phyloP scores from a whole-genome alignment of 1,284 basidiomycete genomes.

The Malassezia brasiliensis region DNA sequence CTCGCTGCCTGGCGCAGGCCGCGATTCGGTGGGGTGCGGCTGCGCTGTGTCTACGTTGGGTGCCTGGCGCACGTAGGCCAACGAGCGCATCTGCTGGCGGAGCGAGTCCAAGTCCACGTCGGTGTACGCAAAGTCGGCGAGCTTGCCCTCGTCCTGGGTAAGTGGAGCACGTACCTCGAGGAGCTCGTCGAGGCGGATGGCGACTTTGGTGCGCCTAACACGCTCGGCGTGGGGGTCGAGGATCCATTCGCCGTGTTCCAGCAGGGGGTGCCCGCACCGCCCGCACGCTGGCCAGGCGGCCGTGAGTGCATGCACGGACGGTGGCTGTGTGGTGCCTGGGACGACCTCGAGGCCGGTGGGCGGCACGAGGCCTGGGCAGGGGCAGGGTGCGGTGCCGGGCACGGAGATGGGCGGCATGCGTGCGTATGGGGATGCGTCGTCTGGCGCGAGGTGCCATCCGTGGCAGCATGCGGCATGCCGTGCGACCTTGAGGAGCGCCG shows the following conservation, averaged over 20 bases:
- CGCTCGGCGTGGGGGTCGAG: slow-evolving; percentile 47
- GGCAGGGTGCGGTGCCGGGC: not conserved
- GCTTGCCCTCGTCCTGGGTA: slow-evolving; percentile 64
- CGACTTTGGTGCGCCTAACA: slow-evolving; percentile 62
- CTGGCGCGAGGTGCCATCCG: slow-evolving; percentile 5
- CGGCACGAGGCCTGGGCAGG: slow-evolving; percentile 7
- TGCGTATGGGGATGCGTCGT: slow-evolving; percentile 3
- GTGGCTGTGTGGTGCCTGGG: not conserved
- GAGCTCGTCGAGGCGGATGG: slow-evolving; percentile 71
- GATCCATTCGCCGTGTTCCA: slow-evolving; percentile 58
- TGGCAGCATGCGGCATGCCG: slow-evolving; percentile 13
- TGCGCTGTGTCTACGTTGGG: no score
- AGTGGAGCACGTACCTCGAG: slow-evolving; percentile 14
- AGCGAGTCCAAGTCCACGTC: slow-evolving; percentile 63
- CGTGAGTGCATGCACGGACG: not conserved
- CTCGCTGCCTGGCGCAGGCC: no score
- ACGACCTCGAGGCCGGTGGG: not conserved
- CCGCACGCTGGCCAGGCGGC: slow-evolving; percentile 18
- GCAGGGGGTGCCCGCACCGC: slow-evolving; percentile 62
- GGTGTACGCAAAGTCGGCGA: slow-evolving; percentile 67
- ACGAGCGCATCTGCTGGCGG: slow-evolving; percentile 51
- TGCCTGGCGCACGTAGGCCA: slow-evolving; percentile 14
- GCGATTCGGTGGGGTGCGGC: no score
- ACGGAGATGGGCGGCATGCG: not conserved
- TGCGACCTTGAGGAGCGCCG: slow-evolving; percentile 16